These are phyloP conservation scores for Aspergillus baeticus DNA, from an alignment of 495 filamentous ascomycete genomes.

Conservation along the genomic window DNA sequence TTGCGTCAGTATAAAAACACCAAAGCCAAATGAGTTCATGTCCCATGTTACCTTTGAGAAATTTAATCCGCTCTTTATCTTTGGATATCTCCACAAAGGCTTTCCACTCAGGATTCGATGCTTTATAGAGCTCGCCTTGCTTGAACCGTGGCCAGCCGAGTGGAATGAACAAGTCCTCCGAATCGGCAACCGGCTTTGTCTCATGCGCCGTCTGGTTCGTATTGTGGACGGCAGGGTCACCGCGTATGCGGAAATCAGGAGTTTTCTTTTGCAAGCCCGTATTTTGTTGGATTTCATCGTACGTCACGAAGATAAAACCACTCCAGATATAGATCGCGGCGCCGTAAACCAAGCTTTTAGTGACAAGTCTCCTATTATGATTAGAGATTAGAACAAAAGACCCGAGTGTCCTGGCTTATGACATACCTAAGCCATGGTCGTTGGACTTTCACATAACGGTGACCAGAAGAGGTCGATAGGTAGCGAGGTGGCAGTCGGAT, in stretches of 20 bases:
- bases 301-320: conserved; percentile 38
- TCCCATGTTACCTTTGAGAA: conserved; percentile 48
- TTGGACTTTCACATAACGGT: conserved; percentile 39
- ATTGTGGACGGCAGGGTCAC: too few species aligned
- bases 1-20: conserved; percentile 14
- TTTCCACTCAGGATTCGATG: conserved; percentile 69
- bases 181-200: not conserved
- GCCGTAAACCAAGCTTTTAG: conserved; percentile 33
- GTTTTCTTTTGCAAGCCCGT: conserved; percentile 1
- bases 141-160: conserved; percentile 53
- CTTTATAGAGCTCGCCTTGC: conserved; percentile 53
- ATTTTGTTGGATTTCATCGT: conserved; percentile 34
- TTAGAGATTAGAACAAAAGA: conserved; percentile 4
- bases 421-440: conserved; percentile 42
- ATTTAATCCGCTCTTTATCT: conserved; percentile 44
- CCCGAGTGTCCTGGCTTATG: not conserved
- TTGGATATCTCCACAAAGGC: conserved; percentile 58
- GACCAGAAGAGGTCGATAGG: conserved; percentile 17
- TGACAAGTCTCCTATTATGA: conserved; percentile 28
- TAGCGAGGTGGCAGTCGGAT: conserved; percentile 19
- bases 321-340: conserved; percentile 40
- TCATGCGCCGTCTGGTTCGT: not conserved
- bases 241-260: not conserved
- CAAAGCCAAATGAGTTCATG: conserved; percentile 1
- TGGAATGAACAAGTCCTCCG: conserved; percentile 60